Evolutionary conservation across 225 moss, liverwort and hornwort genomes (phyloP).

Genomic region (Thuidium tamariscinum): DNA sequence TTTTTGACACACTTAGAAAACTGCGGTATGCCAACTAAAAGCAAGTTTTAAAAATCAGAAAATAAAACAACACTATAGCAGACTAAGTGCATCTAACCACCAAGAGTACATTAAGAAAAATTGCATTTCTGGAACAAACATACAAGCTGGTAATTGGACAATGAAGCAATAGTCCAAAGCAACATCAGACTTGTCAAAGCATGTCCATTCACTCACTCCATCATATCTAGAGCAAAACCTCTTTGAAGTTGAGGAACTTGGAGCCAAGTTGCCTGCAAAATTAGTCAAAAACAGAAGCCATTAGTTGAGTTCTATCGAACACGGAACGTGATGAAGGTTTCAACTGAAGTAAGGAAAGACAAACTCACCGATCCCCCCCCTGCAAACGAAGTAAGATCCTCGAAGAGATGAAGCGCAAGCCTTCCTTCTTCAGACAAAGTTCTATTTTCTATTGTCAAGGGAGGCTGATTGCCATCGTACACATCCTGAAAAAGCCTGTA

Average conservation of each 20-base stretch:
- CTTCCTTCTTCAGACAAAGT: slow-evolving; percentile 65
- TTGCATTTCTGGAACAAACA: neutral
- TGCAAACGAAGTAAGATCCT: slow-evolving; percentile 85
- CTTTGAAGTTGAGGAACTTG: slow-evolving; percentile 67
- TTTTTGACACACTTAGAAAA: neutral
- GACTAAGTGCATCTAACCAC: neutral
- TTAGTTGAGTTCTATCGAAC: neutral
- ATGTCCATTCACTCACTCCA: slow-evolving; percentile 52
- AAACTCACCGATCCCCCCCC: slow-evolving; percentile 59
- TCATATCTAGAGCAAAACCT: slow-evolving; percentile 85
- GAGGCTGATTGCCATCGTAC: slow-evolving; percentile 44
- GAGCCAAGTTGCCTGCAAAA: slow-evolving; percentile 72
- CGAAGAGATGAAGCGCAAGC: slow-evolving; percentile 80
- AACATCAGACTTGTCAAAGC: neutral
- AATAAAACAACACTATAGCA: neutral
- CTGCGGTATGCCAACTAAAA: neutral
- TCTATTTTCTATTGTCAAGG: slow-evolving; percentile 34
- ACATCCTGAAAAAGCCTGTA: slow-evolving; percentile 63
- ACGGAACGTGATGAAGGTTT: neutral
- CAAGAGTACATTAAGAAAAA: neutral
- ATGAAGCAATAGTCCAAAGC: neutral
- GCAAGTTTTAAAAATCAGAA: neutral
- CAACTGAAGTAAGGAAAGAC: neutral
- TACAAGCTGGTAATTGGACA: neutral
- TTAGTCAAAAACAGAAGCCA: neutral